These are phyloP conservation scores for Gryganskiella cystojenkinii DNA, from an alignment of 192 early-diverging fungal genomes.

Conservation along the genomic window DNA sequence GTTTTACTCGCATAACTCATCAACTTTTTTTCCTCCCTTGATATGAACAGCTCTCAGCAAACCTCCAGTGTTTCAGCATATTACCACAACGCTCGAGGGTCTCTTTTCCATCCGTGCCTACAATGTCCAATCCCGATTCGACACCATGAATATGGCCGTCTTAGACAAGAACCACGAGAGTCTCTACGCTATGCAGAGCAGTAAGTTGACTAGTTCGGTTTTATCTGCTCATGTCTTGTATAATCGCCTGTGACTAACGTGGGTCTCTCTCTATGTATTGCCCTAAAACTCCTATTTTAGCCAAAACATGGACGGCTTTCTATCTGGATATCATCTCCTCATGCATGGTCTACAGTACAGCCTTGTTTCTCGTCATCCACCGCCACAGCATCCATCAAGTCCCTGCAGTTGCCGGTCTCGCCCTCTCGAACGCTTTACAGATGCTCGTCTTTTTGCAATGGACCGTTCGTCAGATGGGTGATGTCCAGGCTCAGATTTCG, in stretches of 20 bases:
- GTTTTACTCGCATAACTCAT: not conserved
- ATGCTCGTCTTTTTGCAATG: conserved; percentile 37
- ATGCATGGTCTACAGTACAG: conserved; percentile 69
- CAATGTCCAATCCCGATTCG: conserved; percentile 63
- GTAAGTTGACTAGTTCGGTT: conserved; percentile 53
- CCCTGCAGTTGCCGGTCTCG: conserved; percentile 31
- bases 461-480: conserved; percentile 30
- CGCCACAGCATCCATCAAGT: conserved; percentile 25
- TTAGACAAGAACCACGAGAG: conserved; percentile 66
- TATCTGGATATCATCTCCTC: conserved; percentile 68
- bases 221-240: no score
- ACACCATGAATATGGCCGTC: conserved; percentile 59
- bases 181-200: conserved; percentile 55
- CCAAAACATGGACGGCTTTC: conserved; percentile 63
- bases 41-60: conserved; percentile 15
- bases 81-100: conserved; percentile 71
- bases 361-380: conserved; percentile 62
- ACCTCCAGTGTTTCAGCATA: conserved; percentile 51
- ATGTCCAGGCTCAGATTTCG: conserved; percentile 28
- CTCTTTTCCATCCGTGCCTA: conserved; percentile 78
- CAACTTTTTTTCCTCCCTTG: not conserved
- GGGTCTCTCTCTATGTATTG: conserved; percentile 12
- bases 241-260: no score
- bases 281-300: conserved; percentile 1
- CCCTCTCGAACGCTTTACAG: conserved; percentile 37